Base-by-base conservation (phyloP, 306 rosid species). In the Corylus avellana region DNA sequence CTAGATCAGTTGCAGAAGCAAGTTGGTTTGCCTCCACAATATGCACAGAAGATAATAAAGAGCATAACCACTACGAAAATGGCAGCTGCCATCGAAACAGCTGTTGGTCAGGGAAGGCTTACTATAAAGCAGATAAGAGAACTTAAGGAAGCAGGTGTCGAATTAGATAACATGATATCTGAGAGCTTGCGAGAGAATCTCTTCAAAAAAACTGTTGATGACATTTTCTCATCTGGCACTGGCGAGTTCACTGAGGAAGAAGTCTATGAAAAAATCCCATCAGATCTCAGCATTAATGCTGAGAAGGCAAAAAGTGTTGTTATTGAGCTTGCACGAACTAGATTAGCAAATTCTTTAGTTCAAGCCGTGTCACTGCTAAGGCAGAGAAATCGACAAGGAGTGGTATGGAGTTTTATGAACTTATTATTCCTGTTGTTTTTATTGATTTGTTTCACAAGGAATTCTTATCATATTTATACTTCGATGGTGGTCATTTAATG, bases 181-280 rank as follows among this genome's bases (percentile, higher is more conserved):
- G 88, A 84, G 87, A 89, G 84, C 77, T 80, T 93, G 84, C 91
- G 99, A 70, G 98, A 95, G 87, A 90, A 55, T 79, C 85, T 95
- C 81, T 95, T 95, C 86, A 95, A 91, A 68, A 95, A 95, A 85
- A 91, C 97, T 1, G 90, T 95, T 55, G 99, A 90, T 71, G 97
- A 93, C 74, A 88, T 95, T 76, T 95, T 95, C 91, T 95, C 99
- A 39, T 95, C 98, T 0, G 99, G 99, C 75, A 95, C 98, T 2
- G 99, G 99, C 57, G 99, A 95, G 85, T 95, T 95, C 78, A 97
- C 91, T 54, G 93, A 91, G 80, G 97, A 89, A 73, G 99, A 95
- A 87, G 98, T 95, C 49, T 95, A 84, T 77, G 93, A 90, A 86
- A 95, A 89, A 81, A 91, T 95, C 78, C 97, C 98, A 27, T 62